phyloP scores from a whole-genome alignment of 2,329 filamentous ascomycete species.

The Penicillium thymicola region DNA sequence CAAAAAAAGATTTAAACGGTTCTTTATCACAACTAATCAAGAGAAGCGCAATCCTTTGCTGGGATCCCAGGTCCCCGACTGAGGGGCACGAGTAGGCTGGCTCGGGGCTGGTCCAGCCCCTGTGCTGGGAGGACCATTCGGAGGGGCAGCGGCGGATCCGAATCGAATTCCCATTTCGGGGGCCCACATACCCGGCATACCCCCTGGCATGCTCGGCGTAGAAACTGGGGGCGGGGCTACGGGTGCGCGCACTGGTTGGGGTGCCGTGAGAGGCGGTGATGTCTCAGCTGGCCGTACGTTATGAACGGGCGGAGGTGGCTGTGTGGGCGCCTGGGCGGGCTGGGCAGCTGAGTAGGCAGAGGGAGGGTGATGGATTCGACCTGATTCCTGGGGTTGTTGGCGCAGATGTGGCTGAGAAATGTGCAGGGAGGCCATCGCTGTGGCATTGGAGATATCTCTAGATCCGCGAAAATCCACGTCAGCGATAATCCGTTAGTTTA shows the following conservation, averaged over 20 bases:
- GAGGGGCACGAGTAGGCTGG: slow-evolving; percentile 13
- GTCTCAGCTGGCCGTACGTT: slow-evolving; percentile 37
- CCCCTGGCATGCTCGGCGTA: slow-evolving; percentile 42
- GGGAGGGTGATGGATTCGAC: slow-evolving; percentile 26
- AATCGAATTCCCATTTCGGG: slow-evolving; percentile 81
- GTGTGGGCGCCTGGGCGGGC: slow-evolving; percentile 37
- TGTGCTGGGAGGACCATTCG: slow-evolving; percentile 19
- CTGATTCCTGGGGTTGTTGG: slow-evolving; percentile 33
- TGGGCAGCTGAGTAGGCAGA: slow-evolving; percentile 31
- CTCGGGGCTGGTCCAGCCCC: slow-evolving; percentile 21
- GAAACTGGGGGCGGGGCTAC: slow-evolving; percentile 53
- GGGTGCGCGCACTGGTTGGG: slow-evolving; percentile 44
- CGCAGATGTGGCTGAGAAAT: slow-evolving; percentile 39
- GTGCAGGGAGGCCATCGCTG: slow-evolving; percentile 57
- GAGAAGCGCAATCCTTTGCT: slow-evolving; percentile 57
- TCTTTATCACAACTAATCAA: slow-evolving; percentile 14
- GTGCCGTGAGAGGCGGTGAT: slow-evolving; percentile 44
- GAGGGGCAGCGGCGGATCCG: slow-evolving; percentile 44
- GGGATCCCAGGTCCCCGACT: slow-evolving; percentile 57
- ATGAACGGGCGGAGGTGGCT: slow-evolving; percentile 45
- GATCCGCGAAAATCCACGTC: slow-evolving; percentile 1
- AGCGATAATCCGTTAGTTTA: background rate
- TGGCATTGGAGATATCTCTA: slow-evolving; percentile 54
- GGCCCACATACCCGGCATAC: slow-evolving; percentile 63
- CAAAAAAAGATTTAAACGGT: background rate